phyloP scores from a whole-genome alignment of 805 yeast species.

The Saturnispora zaruensis region DNA sequence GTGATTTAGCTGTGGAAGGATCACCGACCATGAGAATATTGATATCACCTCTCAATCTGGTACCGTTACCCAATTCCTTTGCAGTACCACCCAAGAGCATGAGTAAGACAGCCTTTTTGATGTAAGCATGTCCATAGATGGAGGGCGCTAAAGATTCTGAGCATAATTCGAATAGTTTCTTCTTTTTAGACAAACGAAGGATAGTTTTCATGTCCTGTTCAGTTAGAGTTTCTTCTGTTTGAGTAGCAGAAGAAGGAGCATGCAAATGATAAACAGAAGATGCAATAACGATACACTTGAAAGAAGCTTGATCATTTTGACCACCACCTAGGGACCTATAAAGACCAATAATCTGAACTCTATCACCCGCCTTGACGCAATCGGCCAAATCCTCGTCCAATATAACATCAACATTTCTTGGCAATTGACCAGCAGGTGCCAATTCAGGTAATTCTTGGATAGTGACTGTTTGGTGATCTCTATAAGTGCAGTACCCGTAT shows the following conservation, averaged over 20 bases:
- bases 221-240: slow-evolving; percentile 67
- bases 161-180: slow-evolving; percentile 66
- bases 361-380: slow-evolving; percentile 87
- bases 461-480: slow-evolving; percentile 89
- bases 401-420: slow-evolving; percentile 86
- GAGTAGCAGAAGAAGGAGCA: slow-evolving; percentile 59
- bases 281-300: slow-evolving; percentile 76
- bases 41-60: slow-evolving; percentile 97
- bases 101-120: slow-evolving; percentile 82
- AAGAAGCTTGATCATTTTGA: slow-evolving; percentile 51
- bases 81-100: slow-evolving; percentile 93
- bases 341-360: slow-evolving; percentile 90
- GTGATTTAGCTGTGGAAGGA: slow-evolving; percentile 97
- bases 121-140: slow-evolving; percentile 85
- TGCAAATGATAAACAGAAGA: slow-evolving; percentile 85
- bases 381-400: slow-evolving; percentile 94
- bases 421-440: slow-evolving; percentile 97
- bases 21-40: slow-evolving; percentile 96
- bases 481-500: slow-evolving; percentile 84
- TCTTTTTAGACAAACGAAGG: slow-evolving; percentile 63
- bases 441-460: slow-evolving; percentile 97
- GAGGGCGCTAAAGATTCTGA: slow-evolving; percentile 91
- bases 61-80: slow-evolving; percentile 87
- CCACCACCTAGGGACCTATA: slow-evolving; percentile 85
- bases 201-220: slow-evolving; percentile 82